A percentile compares a stretch with the other conserved stretches of the same genome.
Conservation (phyloP, 2,329 filamentous ascomycete genomes). For the Exophiala bonariae region DNA sequence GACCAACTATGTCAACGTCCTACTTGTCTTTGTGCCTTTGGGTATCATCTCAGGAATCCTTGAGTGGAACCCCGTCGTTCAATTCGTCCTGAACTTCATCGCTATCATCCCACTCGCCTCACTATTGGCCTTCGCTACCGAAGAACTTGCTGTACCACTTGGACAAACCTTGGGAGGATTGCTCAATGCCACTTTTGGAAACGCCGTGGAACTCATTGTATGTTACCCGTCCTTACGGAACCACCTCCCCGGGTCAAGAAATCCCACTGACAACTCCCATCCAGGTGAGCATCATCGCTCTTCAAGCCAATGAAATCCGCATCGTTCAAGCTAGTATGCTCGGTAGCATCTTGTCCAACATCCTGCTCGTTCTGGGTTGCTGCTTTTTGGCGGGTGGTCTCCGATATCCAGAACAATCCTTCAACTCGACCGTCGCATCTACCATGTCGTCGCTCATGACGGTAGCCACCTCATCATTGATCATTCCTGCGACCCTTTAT, state of each 20-base stretch:
- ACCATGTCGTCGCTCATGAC: slow-evolving; percentile 69
- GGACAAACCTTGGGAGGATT: slow-evolving; percentile 63
- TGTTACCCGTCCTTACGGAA: slow-evolving; percentile 68
- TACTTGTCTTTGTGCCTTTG: slow-evolving; percentile 65
- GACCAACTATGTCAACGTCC: slow-evolving; percentile 57
- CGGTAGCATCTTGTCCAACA: slow-evolving; percentile 91
- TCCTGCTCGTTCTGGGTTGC: slow-evolving; percentile 81
- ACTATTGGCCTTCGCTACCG: slow-evolving; percentile 63
- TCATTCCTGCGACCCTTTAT: slow-evolving; percentile 76
- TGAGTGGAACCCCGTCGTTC: slow-evolving; percentile 55
- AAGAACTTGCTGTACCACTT: slow-evolving; percentile 61
- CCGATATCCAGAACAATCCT: slow-evolving; percentile 66
- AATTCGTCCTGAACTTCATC: slow-evolving; percentile 65
- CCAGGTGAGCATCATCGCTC: slow-evolving; percentile 87
- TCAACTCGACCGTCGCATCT: slow-evolving; percentile 51
- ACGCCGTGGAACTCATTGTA: slow-evolving; percentile 69
- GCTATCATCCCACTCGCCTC: slow-evolving; percentile 64
- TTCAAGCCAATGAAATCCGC: slow-evolving; percentile 81
- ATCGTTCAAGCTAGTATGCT: slow-evolving; percentile 99
- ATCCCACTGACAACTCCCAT: slow-evolving; percentile 67
- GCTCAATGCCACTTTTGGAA: slow-evolving; percentile 67
- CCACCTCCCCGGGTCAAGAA: slow-evolving; percentile 73
- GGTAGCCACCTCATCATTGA: slow-evolving; percentile 72
- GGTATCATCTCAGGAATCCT: slow-evolving; percentile 65
- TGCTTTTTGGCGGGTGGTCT: slow-evolving; percentile 77